Evolutionary conservation across 169 alveolate genomes (phyloP).

Genomic region (Plasmodium berghei): DNA sequence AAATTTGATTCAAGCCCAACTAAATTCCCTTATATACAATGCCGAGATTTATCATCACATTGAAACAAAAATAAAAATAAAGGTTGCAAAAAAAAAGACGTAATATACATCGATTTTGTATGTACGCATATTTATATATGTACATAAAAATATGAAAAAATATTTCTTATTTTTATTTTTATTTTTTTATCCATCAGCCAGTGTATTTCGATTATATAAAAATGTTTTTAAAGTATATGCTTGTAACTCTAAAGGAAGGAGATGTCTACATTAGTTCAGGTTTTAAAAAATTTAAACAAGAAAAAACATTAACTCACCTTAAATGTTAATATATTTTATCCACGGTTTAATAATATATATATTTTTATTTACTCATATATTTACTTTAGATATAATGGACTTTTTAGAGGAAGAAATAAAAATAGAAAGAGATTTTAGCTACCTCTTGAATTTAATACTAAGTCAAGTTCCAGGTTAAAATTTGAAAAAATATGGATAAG

Average conservation of each 20-base stretch:
- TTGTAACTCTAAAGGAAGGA: conserved; percentile 48
- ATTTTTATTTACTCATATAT: not conserved
- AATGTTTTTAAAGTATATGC: conserved; percentile 46
- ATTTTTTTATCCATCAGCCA: conserved; percentile 10
- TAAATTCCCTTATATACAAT: conserved; percentile 54
- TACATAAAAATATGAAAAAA: too few species aligned
- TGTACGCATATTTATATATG: not conserved
- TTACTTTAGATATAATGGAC: conserved; percentile 20
- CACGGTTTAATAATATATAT: not conserved
- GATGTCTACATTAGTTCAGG: conserved; percentile 48
- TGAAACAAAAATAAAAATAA: conserved; percentile 37
- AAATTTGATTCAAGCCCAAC: conserved; percentile 53
- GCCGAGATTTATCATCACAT: conserved; percentile 32
- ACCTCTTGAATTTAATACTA: conserved; percentile 35
- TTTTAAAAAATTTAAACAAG: not conserved
- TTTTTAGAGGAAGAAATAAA: conserved; percentile 60
- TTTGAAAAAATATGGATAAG: not conserved
- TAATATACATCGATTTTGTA: not conserved
- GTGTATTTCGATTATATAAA: conserved; percentile 43
- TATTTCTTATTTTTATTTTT: not conserved
- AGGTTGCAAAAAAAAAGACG: conserved; percentile 10
- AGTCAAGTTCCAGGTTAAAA: conserved; percentile 27
- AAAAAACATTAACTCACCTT: not conserved
- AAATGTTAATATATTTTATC: not conserved
- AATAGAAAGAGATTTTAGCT: conserved; percentile 46